These are phyloP conservation scores for Solanum tacnaense DNA, from an alignment of 257 asterid species.

Conservation along the genomic window DNA sequence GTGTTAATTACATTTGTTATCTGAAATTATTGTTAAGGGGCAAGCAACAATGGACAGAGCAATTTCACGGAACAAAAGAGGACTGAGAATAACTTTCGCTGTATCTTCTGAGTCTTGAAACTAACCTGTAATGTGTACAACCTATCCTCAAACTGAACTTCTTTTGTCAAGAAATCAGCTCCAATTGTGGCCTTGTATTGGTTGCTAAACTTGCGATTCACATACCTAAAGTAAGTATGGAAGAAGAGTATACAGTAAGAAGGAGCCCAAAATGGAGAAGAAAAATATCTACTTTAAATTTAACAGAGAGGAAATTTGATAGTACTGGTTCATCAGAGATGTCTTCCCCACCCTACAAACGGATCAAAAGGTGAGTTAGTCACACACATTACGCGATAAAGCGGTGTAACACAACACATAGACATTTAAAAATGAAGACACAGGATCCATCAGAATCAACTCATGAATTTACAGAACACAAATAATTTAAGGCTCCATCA, in stretches of 20 bases:
- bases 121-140: slow-evolving; percentile 32
- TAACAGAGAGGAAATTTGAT: background rate
- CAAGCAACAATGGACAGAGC: background rate
- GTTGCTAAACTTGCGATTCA: slow-evolving; percentile 34
- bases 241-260: background rate
- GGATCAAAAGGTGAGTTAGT: background rate
- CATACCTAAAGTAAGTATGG: slow-evolving; percentile 13
- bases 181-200: slow-evolving; percentile 46
- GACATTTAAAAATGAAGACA: background rate
- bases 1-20: background rate
- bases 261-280: background rate
- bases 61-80: background rate
- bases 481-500: background rate
- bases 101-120: background rate
- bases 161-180: slow-evolving; percentile 44
- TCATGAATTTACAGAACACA: background rate
- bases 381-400: background rate
- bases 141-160: slow-evolving; percentile 35
- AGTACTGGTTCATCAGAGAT: slow-evolving; percentile 44
- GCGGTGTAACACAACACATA: background rate
- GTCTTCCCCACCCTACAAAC: slow-evolving; percentile 42
- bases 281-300: background rate
- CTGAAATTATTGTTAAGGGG: background rate
- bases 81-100: background rate
- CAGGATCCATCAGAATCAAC: background rate